Conservation (phyloP, 83 land plant species). For the Picea mariana region DNA sequence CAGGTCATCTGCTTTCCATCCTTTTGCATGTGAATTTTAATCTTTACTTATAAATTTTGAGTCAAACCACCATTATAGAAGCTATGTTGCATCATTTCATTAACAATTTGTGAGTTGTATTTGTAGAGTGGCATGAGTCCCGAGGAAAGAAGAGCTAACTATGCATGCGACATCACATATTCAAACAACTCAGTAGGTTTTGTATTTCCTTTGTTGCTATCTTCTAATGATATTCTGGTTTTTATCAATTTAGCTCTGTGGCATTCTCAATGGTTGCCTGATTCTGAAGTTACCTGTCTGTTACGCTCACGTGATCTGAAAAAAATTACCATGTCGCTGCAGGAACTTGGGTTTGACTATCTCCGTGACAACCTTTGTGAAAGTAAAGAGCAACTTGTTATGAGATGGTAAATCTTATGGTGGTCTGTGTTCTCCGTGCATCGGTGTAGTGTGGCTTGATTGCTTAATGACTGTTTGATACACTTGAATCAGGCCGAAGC, state of each 20-base stretch:
- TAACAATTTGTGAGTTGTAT: background rate
- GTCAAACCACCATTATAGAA: background rate
- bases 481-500: constrained; percentile 67
- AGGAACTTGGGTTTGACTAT: constrained; percentile 99
- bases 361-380: constrained; percentile 89
- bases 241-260: background rate
- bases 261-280: background rate
- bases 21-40: background rate
- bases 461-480: background rate
- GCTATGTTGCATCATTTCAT: background rate
- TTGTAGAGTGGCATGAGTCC: constrained; percentile 75
- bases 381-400: constrained; percentile 81
- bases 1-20: constrained; percentile 47
- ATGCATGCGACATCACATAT: constrained; percentile 96
- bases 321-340: background rate
- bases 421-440: background rate
- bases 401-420: constrained; percentile 80
- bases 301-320: background rate
- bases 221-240: constrained; percentile 1
- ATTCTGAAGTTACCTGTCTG: background rate
- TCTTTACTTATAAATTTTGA: background rate
- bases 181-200: constrained; percentile 90
- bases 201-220: background rate
- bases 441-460: background rate
- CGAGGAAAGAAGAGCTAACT: constrained; percentile 74